Base-by-base conservation (phyloP, 495 filamentous ascomycete genomes). In the Trichoderma reesei region DNA sequence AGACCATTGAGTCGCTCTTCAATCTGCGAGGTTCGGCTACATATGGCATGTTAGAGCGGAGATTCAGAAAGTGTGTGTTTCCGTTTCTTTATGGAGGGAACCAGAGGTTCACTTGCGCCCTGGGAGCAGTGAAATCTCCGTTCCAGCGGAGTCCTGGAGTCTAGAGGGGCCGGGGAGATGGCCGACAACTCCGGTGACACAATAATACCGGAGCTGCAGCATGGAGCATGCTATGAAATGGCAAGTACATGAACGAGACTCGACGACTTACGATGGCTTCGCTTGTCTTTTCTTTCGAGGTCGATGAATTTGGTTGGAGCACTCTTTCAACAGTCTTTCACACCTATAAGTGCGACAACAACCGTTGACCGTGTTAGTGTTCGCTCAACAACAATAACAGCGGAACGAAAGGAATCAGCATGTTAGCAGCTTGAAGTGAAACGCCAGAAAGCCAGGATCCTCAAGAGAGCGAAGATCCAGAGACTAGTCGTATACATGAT, bases 251-350 rank as follows among this genome's bases (percentile, higher is more conserved):
- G 10, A 39, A 63, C 36, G 38, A 61, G 26, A 37, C 16, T 18
- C 6, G 44, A 3, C 9, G 56, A 70, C 73, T 70, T 68, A 75
- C 73, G 73, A 75, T 46, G 73, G 73, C 60, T 70, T 71, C 54
- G 61, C 66, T 44, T 71, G 68, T 41, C 73, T 67, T 66, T 75
- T 75, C 66, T 75, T 75, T 37, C 73, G 70, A 26, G 73, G 73
- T 33, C 67, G 68, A 48, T 72, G 70, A 56, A 71, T 63, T 60
- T 75, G 72, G 11, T 62, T 65, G 10, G 66, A 34, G 56, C 73
- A 75, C 34, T 74, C 69, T 60, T 75, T 75, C 59, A 69, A 69
- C 56, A 75, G 67, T 34, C 73, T 65, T 62, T 70, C 65, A 56
- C 72, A 75, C 42, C 73, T 72, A 62, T 38, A 56, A 64, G 42